Evolutionary conservation across 176 grass and related monocot species (phyloP).

Genomic region (Aegilops umbellulata): DNA sequence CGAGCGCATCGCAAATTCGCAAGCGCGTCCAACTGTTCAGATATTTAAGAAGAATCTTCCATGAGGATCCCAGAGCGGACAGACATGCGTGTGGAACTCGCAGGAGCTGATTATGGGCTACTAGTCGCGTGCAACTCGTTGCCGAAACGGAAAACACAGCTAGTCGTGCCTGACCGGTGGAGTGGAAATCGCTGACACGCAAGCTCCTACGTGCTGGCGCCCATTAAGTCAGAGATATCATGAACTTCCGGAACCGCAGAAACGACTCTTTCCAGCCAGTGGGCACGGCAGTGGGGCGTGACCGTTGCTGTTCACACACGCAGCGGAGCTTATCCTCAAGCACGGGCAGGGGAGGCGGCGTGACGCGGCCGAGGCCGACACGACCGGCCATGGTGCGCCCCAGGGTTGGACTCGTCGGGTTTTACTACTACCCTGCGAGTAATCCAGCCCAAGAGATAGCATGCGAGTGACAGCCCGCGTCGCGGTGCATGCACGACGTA

Average conservation of each 20-base stretch:
- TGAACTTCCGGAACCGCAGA: not conserved
- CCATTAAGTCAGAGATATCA: not conserved
- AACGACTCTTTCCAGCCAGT: not conserved
- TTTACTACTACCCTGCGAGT: not conserved
- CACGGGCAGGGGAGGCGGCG: not conserved
- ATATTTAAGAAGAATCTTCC: not conserved
- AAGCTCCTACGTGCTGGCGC: too few relatives aligned
- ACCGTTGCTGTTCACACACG: not conserved
- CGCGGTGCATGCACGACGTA: slow-evolving; percentile 25
- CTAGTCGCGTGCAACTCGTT: not conserved
- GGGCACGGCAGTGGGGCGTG: not conserved
- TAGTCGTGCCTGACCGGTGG: not conserved
- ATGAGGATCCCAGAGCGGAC: not conserved
- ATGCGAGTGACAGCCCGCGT: slow-evolving; percentile 3
- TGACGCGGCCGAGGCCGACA: slow-evolving; percentile 9
- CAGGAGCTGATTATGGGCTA: too few relatives aligned
- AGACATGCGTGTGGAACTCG: not conserved
- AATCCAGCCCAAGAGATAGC: not conserved
- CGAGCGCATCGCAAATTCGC: not conserved
- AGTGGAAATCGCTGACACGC: too few relatives aligned
- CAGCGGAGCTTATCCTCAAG: not conserved
- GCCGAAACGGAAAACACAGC: not conserved
- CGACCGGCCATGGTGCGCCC: slow-evolving; percentile 18
- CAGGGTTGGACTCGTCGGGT: not conserved
- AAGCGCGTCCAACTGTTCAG: not conserved